Evolutionary conservation across 805 yeast genomes (phyloP), one percentile per base, ranked within the genome.

Genomic region (Metschnikowia reukaufii): DNA sequence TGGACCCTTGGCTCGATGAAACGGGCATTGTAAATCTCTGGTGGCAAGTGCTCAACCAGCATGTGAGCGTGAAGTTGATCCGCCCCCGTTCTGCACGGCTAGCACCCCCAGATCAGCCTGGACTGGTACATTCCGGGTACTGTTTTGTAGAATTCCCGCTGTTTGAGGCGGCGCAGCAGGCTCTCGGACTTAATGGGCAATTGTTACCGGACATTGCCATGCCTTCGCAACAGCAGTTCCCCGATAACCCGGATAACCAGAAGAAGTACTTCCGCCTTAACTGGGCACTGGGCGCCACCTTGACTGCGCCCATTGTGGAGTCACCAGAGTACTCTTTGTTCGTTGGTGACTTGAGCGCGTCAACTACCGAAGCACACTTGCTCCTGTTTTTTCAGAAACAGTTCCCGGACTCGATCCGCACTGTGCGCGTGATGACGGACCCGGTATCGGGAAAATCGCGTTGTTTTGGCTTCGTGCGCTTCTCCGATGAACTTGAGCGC

Each of bases 341-440:
- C 64, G 92, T 86, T n/a, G 95, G 95, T 31, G 94, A 86, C 63
- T 70, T 86, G 50, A 78, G 89, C 1, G 88, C 92, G 1, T 75
- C 81, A 1, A 85, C 90, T 4, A 86, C 92, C 0, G 94, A 86
- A 62, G 91, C 91, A 5, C 91, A 86, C 62, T 65, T 86, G 48
- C 66, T 86, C 40, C 82, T 88, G 19, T 70, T 86, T 42, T 86
- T 86, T 63, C 92, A 86, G 62, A 77, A 79, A 36, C 75, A 76
- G 47, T 86, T 78, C 66, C 74, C 76, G 6, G 70, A 70, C 42
- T 78, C 88, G 7, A 84, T 86, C 33, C 85, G 84, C 56, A 86
- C 94, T 2, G 94, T 86, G 6, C 70, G 94, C 49, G 92, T 86
- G 9, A 86, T 86, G 92, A 86, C 94, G 0, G 92, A 86, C 60